These are phyloP conservation scores for Mortierella sp. DNA, from an alignment of 371 early-diverging fungal species.

Conservation along the genomic window DNA sequence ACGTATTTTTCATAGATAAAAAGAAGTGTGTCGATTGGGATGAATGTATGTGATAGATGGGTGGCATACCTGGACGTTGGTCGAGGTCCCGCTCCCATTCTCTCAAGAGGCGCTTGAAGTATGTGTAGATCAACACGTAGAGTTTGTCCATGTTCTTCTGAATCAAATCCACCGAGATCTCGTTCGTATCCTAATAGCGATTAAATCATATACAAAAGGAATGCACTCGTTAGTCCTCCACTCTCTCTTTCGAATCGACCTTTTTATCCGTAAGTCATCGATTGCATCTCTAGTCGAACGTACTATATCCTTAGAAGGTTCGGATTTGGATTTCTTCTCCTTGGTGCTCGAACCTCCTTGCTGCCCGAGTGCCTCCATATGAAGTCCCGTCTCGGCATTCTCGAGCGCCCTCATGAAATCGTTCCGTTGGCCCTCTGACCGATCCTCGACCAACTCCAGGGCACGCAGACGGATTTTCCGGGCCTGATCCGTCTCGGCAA, in stretches of 20 bases:
- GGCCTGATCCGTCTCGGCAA: slow-evolving; percentile 90
- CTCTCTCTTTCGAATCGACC: no score
- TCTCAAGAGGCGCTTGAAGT: slow-evolving; percentile 82
- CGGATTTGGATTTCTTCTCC: slow-evolving; percentile 59
- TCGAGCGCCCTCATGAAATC: slow-evolving; percentile 90
- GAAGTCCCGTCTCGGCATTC: slow-evolving; percentile 87
- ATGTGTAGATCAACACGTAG: slow-evolving; percentile 83
- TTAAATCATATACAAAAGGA: not conserved
- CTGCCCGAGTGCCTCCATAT: slow-evolving; percentile 78
- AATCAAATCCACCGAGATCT: slow-evolving; percentile 73
- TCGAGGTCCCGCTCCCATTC: slow-evolving; percentile 92
- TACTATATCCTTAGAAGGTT: slow-evolving; percentile 42
- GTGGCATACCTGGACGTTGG: slow-evolving; percentile 72
- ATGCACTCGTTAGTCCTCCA: no score
- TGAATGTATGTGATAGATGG: not conserved
- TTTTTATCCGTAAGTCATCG: no score
- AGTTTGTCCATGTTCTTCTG: slow-evolving; percentile 82
- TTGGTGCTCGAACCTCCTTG: slow-evolving; percentile 59
- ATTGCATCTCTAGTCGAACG: no score
- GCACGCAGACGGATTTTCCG: slow-evolving; percentile 87
- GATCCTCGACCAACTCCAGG: slow-evolving; percentile 90
- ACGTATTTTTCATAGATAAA: not conserved
- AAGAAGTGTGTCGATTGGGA: not conserved
- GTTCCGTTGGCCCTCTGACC: slow-evolving; percentile 89
- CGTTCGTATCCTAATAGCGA: slow-evolving; percentile 65